A percentile compares a stretch with the other conserved stretches of the same genome.
phyloP scores from a whole-genome alignment of 2,329 filamentous ascomycete genomes.

The Fusarium buxicola region DNA sequence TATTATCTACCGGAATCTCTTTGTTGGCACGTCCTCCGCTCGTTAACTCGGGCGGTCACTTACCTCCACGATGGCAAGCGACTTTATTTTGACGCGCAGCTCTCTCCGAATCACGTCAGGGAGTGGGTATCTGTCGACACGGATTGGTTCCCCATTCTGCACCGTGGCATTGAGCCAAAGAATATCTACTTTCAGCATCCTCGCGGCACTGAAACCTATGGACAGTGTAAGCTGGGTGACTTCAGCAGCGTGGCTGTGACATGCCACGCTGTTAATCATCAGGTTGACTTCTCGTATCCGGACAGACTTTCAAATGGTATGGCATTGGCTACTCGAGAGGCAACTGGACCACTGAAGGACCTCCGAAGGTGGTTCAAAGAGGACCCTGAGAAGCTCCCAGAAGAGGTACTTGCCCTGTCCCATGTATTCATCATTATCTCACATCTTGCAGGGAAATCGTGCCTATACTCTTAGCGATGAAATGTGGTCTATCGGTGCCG shows the following conservation, averaged over 20 bases:
- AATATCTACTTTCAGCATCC: slow-evolving; percentile 65
- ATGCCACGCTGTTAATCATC: slow-evolving; percentile 45
- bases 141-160: slow-evolving; percentile 65
- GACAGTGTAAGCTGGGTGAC: slow-evolving; percentile 65
- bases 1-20: slow-evolving; percentile 63
- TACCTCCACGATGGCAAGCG: slow-evolving; percentile 64
- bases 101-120: neutral
- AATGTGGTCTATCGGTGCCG: slow-evolving; percentile 52
- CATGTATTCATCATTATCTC: neutral
- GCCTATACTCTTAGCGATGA: slow-evolving; percentile 54
- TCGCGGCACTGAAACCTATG: slow-evolving; percentile 62
- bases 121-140: slow-evolving; percentile 45
- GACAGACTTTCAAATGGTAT: slow-evolving; percentile 6
- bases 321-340: slow-evolving; percentile 30
- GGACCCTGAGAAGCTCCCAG: slow-evolving; percentile 19
- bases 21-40: slow-evolving; percentile 66
- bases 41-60: slow-evolving; percentile 60
- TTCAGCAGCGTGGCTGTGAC: slow-evolving; percentile 57
- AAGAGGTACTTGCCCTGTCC: slow-evolving; percentile 13
- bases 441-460: slow-evolving; percentile 42
- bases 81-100: slow-evolving; percentile 32
- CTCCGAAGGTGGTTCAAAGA: slow-evolving; percentile 1
- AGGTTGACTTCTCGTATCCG: neutral
- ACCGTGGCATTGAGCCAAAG: slow-evolving; percentile 58
- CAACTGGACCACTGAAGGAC: slow-evolving; percentile 22